Base-by-base conservation (phyloP, 2,329 filamentous ascomycete species). In the Cladosporium sp. region DNA sequence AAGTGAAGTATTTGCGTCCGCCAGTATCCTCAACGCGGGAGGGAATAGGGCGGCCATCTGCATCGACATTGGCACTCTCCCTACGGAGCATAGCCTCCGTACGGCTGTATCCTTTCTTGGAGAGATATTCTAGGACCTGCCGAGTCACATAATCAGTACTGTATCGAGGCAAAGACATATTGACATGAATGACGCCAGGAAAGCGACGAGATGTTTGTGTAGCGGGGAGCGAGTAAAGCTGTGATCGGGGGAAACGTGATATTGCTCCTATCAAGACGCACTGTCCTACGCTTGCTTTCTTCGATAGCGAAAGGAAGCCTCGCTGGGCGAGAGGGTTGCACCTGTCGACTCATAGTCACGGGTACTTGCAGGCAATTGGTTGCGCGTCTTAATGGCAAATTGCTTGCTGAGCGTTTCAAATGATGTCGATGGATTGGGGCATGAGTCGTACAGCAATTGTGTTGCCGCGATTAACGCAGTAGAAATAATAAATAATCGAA, bases 41-140 rank as follows among this genome's bases (percentile, higher is more conserved):
- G 50, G 86, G 82, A 36, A 93, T 83, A 1, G 91, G 90, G 60
- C 88, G 85, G 8, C 92, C 92, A 72, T 92, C 90, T 20, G 88
- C 82, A 59, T 93, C 90, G 42, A 94, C 82, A 66, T 92, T 87
- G 22, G 89, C 87, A 1, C 92, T 96, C 74, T 99, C 94, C 73
- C 91, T 88, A 43, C 94, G 86, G 55, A 99, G 89, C 72, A 94
- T 90, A 19, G 93, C 90, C 74, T 99, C 94, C 0, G 94, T 97
- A 22, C 89, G 84, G 56, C 87, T 92, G 74, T 97, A 99, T 0
- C 94, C 94, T 65, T 97, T 92, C 74, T 99, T 99, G 2, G 92
- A 85, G 1, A 99, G 81, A 73, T 99, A 99, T 67, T 99, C 94
- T 8, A 96, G 92, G 3, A 99, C 87, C 86, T 89, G 68, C 12